Percentiles rank a stretch among this genome's conserved stretches.
Conservation (phyloP, 805 yeast species). For the Lachancea meyersii region DNA sequence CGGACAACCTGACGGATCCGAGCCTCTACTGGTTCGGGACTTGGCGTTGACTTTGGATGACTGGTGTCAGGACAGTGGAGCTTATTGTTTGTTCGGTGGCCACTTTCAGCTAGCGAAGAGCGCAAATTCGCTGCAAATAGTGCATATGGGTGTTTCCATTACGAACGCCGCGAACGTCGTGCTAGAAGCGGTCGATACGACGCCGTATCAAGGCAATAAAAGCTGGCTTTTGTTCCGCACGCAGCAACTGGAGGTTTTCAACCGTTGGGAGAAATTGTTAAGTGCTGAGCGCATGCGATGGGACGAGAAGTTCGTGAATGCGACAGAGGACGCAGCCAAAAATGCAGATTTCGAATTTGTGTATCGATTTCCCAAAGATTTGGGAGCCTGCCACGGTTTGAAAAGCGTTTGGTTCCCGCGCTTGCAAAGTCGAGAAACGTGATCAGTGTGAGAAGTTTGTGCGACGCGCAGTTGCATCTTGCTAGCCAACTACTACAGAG, state of each 20-base stretch:
- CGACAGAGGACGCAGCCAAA: not conserved
- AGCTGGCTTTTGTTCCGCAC: slow-evolving; percentile 4
- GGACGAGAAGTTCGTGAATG: not conserved
- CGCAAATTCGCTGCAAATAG: not conserved
- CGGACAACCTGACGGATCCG: slow-evolving; percentile 3
- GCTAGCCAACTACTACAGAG: too few species aligned
- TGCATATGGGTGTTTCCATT: slow-evolving; percentile 4
- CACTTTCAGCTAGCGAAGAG: not conserved
- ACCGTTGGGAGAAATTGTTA: not conserved
- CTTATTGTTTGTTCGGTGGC: slow-evolving; percentile 6
- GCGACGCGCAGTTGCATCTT: too few species aligned
- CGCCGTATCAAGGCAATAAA: slow-evolving; percentile 1
- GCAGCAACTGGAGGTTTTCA: slow-evolving; percentile 2
- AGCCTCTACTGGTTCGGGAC: slow-evolving; percentile 1
- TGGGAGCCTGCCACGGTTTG: not conserved
- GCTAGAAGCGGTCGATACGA: slow-evolving; percentile 6
- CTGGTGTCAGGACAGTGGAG: slow-evolving; percentile 7
- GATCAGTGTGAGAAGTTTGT: too few species aligned
- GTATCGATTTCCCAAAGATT: slow-evolving; percentile 4
- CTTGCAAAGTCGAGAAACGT: not conserved
- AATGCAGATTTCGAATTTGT: not conserved
- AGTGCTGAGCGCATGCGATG: slow-evolving; percentile 5
- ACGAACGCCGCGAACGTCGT: not conserved
- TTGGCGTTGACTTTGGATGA: slow-evolving; percentile 4
- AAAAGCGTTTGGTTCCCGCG: slow-evolving; percentile 3